Evolutionary conservation across 441 rosid species (phyloP).

Genomic region (Corymbia calophylla): DNA sequence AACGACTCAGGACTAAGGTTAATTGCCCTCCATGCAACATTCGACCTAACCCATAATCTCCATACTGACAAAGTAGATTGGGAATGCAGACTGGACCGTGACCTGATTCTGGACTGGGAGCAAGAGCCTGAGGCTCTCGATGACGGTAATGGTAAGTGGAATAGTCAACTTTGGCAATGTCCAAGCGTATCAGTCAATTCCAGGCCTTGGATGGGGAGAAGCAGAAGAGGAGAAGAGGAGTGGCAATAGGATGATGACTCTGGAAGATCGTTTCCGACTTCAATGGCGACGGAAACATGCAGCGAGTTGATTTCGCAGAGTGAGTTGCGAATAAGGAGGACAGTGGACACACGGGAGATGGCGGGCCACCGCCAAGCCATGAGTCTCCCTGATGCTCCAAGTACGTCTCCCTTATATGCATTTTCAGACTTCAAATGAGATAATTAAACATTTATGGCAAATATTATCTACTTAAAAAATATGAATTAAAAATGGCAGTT

Average conservation of each 20-base stretch:
- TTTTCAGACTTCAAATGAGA: background rate
- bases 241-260: slow-evolving; percentile 7
- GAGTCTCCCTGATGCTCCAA: background rate
- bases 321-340: background rate
- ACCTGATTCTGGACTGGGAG: slow-evolving; percentile 36
- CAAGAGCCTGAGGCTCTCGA: slow-evolving; percentile 19
- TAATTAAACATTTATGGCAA: background rate
- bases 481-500: background rate
- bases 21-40: slow-evolving; percentile 31
- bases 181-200: slow-evolving; percentile 30
- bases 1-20: slow-evolving; percentile 34
- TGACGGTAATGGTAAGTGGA: slow-evolving; percentile 12
- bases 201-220: slow-evolving; percentile 58
- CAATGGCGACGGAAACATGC: slow-evolving; percentile 10
- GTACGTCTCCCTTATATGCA: background rate
- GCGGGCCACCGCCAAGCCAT: background rate
- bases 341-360: background rate
- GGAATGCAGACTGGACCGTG: slow-evolving; percentile 29
- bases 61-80: slow-evolving; percentile 44
- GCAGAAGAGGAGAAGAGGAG: slow-evolving; percentile 36
- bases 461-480: background rate
- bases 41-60: slow-evolving; percentile 38
- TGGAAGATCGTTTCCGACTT: slow-evolving; percentile 1
- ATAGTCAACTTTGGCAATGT: slow-evolving; percentile 34
- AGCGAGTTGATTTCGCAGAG: background rate